phyloP scores from a whole-genome alignment of 805 yeast species.

The Sungouiozyma intestinalis region DNA sequence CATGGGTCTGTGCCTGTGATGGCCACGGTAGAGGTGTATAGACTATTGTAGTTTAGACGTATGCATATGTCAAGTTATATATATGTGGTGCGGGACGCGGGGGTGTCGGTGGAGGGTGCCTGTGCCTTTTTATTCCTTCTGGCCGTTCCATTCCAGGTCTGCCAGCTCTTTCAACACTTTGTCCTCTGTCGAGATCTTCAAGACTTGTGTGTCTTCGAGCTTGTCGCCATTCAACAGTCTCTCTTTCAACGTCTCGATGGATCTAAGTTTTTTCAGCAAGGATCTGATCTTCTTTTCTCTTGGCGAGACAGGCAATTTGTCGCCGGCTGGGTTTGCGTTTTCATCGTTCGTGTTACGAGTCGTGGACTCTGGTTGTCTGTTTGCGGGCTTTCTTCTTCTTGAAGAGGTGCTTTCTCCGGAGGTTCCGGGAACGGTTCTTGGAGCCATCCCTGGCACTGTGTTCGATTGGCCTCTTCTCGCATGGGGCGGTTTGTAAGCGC shows the following conservation, averaged over 20 bases:
- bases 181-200: conserved; percentile 80
- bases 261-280: conserved; percentile 83
- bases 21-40: too few species aligned
- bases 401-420: neutral
- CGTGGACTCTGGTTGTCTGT: conserved; percentile 4
- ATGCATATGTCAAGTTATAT: too few species aligned
- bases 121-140: neutral
- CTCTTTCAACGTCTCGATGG: conserved; percentile 83
- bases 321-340: conserved; percentile 5
- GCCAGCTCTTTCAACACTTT: conserved; percentile 67
- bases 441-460: conserved; percentile 40
- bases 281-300: conserved; percentile 92
- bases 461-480: conserved; percentile 48
- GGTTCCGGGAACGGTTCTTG: conserved; percentile 38
- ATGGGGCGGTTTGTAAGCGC: conserved; percentile 97
- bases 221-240: conserved; percentile 76
- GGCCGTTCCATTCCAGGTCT: conserved; percentile 64
- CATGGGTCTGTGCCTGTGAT: too few species aligned
- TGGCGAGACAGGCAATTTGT: conserved; percentile 31
- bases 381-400: conserved; percentile 6
- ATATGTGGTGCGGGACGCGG: too few species aligned
- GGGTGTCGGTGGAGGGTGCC: too few species aligned
- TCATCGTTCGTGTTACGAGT: conserved; percentile 10
- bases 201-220: conserved; percentile 84
- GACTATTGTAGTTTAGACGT: too few species aligned